phyloP scores from a whole-genome alignment of 2,329 filamentous ascomycete species.

The Coniochaeta sp. region DNA sequence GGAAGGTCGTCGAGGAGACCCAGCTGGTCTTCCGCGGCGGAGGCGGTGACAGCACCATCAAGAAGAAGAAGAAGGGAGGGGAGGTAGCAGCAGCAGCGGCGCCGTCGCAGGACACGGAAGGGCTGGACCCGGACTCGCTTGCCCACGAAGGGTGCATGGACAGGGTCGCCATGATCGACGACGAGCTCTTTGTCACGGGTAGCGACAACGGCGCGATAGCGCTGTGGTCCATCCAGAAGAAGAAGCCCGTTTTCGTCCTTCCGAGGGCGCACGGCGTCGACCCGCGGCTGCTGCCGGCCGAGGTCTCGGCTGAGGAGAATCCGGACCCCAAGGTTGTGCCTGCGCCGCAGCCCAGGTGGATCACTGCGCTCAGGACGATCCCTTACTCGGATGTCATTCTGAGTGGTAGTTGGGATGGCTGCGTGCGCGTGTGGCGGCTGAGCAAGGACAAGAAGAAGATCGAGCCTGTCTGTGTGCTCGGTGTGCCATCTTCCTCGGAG shows the following conservation, averaged over 20 bases:
- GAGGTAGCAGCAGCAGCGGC: too few relatives aligned
- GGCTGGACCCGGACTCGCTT: constrained; percentile 42
- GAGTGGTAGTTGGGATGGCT: constrained; percentile 91
- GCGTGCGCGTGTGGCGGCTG: constrained; percentile 77
- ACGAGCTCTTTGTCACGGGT: constrained; percentile 83
- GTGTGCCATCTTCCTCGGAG: constrained; percentile 26
- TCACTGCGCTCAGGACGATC: constrained; percentile 79
- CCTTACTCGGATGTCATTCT: constrained; percentile 88
- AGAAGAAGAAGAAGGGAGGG: constrained; percentile 28
- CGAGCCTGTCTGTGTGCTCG: constrained; percentile 55
- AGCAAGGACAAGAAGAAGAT: constrained; percentile 76
- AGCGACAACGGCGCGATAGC: constrained; percentile 83
- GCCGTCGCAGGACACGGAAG: constrained; percentile 15
- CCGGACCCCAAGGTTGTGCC: constrained; percentile 54
- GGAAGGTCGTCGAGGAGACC: constrained; percentile 94
- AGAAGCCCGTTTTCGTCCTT: constrained; percentile 82
- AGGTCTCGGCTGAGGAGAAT: constrained; percentile 65
- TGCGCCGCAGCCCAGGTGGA: constrained; percentile 69
- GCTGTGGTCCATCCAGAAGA: constrained; percentile 86
- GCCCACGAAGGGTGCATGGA: constrained; percentile 81
- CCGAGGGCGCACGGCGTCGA: constrained; percentile 81
- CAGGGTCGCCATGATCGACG: constrained; percentile 82
- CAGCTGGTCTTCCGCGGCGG: constrained; percentile 93
- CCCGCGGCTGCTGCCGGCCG: constrained; percentile 55
- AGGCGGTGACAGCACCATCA: constrained; percentile 31